These are phyloP conservation scores for Litchi chinensis DNA, from an alignment of 345 rosid species.

Conservation along the genomic window DNA sequence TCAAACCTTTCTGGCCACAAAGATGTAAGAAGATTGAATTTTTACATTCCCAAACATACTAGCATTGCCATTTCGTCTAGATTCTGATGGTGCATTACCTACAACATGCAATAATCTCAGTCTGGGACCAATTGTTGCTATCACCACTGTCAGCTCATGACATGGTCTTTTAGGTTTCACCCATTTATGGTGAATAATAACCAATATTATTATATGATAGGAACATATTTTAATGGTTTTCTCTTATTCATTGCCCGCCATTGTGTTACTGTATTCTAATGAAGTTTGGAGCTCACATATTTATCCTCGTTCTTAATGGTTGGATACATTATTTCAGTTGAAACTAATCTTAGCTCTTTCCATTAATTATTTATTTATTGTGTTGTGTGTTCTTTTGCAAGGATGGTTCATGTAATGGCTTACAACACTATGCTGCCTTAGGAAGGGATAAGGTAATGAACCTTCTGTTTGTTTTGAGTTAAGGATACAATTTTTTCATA, in stretches of 20 bases:
- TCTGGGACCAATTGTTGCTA: background rate
- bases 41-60: background rate
- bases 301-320: slow-evolving; percentile 11
- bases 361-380: background rate
- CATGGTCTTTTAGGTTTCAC: background rate
- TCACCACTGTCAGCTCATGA: background rate
- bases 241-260: background rate
- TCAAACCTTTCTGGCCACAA: background rate
- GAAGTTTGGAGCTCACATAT: background rate
- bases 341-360: slow-evolving; percentile 15
- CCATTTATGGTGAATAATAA: background rate
- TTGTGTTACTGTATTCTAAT: background rate
- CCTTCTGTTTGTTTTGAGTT: slow-evolving; percentile 13
- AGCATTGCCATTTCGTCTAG: background rate
- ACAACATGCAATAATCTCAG: too few species aligned
- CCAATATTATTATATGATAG: background rate
- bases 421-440: slow-evolving; percentile 99
- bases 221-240: background rate
- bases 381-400: slow-evolving; percentile 37
- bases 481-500: background rate
- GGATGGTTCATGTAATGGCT: slow-evolving; percentile 99
- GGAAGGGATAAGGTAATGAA: slow-evolving; percentile 94
- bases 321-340: background rate
- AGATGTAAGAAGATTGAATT: slow-evolving; percentile 6
- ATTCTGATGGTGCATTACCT: slow-evolving; percentile 4